Base-by-base conservation (phyloP, 495 filamentous ascomycete species). In the Chaetomium fimeti region DNA sequence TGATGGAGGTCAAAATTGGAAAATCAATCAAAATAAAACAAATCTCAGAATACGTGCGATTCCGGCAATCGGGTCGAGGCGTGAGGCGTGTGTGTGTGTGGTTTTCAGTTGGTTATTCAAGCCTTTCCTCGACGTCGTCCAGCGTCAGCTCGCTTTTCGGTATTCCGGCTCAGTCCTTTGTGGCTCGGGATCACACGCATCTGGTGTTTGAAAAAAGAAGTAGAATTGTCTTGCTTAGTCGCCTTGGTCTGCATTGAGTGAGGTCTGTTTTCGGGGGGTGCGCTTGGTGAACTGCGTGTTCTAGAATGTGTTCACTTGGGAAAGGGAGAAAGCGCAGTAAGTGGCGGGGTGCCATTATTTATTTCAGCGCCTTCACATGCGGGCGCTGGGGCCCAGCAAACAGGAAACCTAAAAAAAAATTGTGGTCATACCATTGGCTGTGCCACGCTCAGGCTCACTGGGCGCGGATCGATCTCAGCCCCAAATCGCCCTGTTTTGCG, bases 71-170 rank as follows among this genome's bases (percentile, higher is more conserved):
- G 45, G 40, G 9, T 22, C 24, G 13, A 43, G 48, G 55, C 16
- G 36, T 53, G 45, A n/a, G 47, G 25, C 67, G 38, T 18, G 53
- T 62, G 47, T 63, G 64, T n/a, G n/a, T n/a, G 47, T 53, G 18
- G 52, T 53, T 25, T n/a, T n/a, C n/a, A n/a, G n/a, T n/a, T 16
- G 38, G 22, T 36, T 60, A 9, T 72, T 81, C 77, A 82, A 69
- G 78, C 75, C 69, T 75, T 69, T 69, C 79, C 79, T n/a, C 79
- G 78, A 66, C 80, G 80, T 65, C 80, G 80, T 76, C 80, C 74
- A 43, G 78, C 77, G 77, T 82, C 78, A 57, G 76, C 76, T 54
- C 79, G 79, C 66, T 67, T 70, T 71, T 80, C 75, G 59, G 74
- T 74, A 56, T 75, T 73, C 43, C 70, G 66, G 63, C 76, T 74